These are phyloP conservation scores for Chalciporus sphaerocephalus DNA, from an alignment of 768 basidiomycete species.

Conservation along the genomic window DNA sequence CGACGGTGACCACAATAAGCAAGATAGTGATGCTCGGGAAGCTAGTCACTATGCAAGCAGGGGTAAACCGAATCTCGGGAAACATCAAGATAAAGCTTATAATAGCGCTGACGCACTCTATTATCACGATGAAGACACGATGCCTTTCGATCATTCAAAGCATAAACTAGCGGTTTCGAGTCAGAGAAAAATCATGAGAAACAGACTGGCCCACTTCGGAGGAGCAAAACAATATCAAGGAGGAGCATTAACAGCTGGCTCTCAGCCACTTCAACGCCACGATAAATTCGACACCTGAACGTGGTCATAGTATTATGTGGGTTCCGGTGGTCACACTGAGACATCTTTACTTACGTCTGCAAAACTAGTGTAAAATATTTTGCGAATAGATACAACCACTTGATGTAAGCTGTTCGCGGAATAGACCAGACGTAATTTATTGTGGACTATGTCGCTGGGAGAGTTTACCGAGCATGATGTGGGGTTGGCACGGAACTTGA, in stretches of 20 bases:
- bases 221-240: constrained; percentile 17
- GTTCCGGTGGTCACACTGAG: neutral
- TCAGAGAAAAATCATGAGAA: neutral
- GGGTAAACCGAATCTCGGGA: constrained; percentile 10
- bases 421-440: too few relatives aligned
- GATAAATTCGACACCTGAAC: constrained; percentile 11
- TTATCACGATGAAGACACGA: constrained; percentile 3
- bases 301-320: neutral
- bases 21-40: constrained; percentile 3
- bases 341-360: constrained; percentile 11
- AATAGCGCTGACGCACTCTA: constrained; percentile 7
- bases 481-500: neutral
- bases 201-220: constrained; percentile 19
- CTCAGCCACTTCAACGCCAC: constrained; percentile 9
- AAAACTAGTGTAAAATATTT: constrained; percentile 16
- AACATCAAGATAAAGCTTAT: neutral
- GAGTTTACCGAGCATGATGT: too few relatives aligned
- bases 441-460: too few relatives aligned
- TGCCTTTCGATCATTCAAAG: constrained; percentile 9
- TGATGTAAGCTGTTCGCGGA: constrained; percentile 11
- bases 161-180: constrained; percentile 14
- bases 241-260: constrained; percentile 12
- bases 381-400: constrained; percentile 26
- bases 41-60: constrained; percentile 8
- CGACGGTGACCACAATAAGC: constrained; percentile 6